These are phyloP conservation scores for Populus hybrid DNA, from an alignment of 441 rosid species.

Conservation along the genomic window DNA sequence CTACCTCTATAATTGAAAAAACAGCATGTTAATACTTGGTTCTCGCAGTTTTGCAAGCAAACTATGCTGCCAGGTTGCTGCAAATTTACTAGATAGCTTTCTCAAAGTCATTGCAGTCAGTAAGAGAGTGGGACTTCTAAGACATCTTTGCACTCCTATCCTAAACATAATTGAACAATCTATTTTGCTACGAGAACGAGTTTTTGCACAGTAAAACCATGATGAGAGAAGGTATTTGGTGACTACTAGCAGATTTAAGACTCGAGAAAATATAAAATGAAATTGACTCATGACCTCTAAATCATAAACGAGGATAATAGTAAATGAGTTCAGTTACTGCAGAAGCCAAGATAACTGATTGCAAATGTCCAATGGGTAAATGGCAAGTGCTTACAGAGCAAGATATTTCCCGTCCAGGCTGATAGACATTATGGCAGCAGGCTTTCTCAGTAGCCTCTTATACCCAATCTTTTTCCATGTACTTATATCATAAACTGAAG, in stretches of 20 bases:
- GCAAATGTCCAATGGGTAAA: not conserved
- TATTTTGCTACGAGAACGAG: not conserved
- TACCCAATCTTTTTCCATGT: conserved; percentile 92
- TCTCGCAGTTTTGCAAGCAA: not conserved
- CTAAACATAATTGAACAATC: conserved; percentile 1
- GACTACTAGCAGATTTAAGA: not conserved
- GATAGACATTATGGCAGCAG: conserved; percentile 76
- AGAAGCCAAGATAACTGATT: not conserved
- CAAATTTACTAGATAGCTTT: not conserved
- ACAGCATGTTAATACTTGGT: not conserved
- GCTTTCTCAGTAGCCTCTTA: conserved; percentile 79
- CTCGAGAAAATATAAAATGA: not conserved
- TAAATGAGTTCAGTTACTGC: not conserved
- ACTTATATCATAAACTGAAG: conserved; percentile 84
- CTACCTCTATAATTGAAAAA: conserved; percentile 60
- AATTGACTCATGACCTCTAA: not conserved
- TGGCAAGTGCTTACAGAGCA: conserved; percentile 62
- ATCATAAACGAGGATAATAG: not conserved
- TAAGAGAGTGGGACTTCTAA: not conserved
- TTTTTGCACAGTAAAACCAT: not conserved
- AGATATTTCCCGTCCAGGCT: conserved; percentile 95
- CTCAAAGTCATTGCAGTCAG: not conserved
- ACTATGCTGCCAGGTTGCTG: not conserved
- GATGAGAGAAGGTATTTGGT: not conserved
- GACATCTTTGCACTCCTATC: not conserved